Evolutionary conservation across 306 rosid genomes (phyloP), one percentile per base, ranked within the genome.

Genomic region (Malus fusca): DNA sequence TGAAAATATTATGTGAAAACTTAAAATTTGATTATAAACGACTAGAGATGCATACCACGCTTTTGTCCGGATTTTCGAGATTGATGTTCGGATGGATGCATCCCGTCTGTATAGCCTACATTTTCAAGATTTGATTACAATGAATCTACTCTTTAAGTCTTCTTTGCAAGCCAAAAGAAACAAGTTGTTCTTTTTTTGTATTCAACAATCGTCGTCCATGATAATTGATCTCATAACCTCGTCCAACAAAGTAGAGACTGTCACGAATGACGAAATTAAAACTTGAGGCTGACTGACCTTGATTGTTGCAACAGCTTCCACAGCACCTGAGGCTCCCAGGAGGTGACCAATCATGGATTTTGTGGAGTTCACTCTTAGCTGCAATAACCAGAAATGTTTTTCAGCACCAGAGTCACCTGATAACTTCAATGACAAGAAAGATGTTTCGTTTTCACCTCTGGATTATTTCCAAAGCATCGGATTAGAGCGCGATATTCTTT

Each of bases 291-390:
- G 44, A 73, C 40, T 15, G 37, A 90, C 96, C 93, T 88, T 88
- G 60, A 92, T 37, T 78, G 90, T 82, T 71, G 93, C 96, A 71
- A 92, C 92, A 44, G 96, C 96, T 85, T 92, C 97, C 19, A 92
- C 90, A n/a, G 82, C 92, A 42, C 97, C 96, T 12, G 97, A 84
- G 71, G 92, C 97, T 72, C 96, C 97, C 37, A 92, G 69, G 66
- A 90, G 91, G 78, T 92, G 93, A 64, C 96, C 97, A 18, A 82
- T 88, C 90, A 92, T 90, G 78, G 96, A 90, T 80, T 92, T 92
- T 17, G 97, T 84, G 48, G 92, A 90, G 80, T 92, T 92, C 42
- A 90, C 85, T 80, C 55, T 78, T 42, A 92, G 81, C 96, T 92
- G 84, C 63, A 72, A 44, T 60, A 69, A 75, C 31, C 66, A 60